Base-by-base conservation (phyloP, 108 stramenopile species). In the Hondaea fermentalgiana region DNA sequence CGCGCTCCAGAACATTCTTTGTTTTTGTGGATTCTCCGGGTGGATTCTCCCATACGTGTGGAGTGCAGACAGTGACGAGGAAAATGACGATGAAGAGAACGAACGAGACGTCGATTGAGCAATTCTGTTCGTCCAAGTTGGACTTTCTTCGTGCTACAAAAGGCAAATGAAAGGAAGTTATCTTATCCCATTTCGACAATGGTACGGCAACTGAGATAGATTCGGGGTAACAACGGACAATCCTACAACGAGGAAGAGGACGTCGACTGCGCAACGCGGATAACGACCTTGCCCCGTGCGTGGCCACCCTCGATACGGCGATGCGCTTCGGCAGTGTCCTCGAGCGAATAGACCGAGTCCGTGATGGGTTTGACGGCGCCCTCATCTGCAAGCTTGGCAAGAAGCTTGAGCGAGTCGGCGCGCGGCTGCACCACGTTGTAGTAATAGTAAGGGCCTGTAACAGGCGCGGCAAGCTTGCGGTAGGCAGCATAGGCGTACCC, bases 271-370 rank as follows among this genome's bases (percentile, higher is more conserved):
- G 64, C 64, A 1, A 69, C 64, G 17, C 64, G 64, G 25, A 69
- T 69, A 23, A 83, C 4, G 28, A 83, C 76, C 51, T 83, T 83
- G n/a, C 76, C 76, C 16, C 49, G 45, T 6, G 51, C 51, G 49
- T 53, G 45, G 76, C 76, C 76, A 0, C 76, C 51, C 28, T 83
- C 76, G 51, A 83, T 83, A 1, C 64, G 64, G 64, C 64, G 64
- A 53, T 83, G 76, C 12, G 76, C 76, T 43, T 53, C 76, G 10
- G 45, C 76, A 6, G 76, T 83, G n/a, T 83, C 51, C 28, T 83
- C 23, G 51, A 83, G 76, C n/a, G 76, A 6, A 83, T 21, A 83
- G 51, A 83, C 76, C 10, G 45, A 53, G 76, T 89, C 89, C 58
- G 58, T 60, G 44, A 45, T 43, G 21, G 83, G 28, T 59, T 87